Conservation (phyloP, 2,329 filamentous ascomycete genomes). For the Diaporthe aspalathi region DNA sequence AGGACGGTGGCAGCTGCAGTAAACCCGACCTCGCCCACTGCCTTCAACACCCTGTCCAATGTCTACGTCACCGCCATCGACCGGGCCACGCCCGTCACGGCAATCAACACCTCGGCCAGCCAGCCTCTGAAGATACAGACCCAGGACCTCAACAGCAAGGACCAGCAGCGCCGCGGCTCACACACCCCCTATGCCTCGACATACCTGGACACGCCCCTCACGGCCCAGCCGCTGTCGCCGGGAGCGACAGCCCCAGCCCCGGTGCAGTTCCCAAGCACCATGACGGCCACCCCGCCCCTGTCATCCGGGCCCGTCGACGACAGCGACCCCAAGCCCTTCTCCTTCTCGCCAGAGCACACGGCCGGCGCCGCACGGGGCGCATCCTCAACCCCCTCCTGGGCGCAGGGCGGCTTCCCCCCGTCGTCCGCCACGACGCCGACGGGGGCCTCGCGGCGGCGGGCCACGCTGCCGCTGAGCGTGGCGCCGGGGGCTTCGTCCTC, state of each 20-base stretch:
- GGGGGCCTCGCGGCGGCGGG: conserved; percentile 52
- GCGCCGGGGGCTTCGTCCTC: conserved; percentile 5
- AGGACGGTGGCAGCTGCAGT: conserved; percentile 59
- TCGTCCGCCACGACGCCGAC: conserved; percentile 25
- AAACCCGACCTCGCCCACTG: conserved; percentile 69
- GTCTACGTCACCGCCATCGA: conserved; percentile 73
- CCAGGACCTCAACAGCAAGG: conserved; percentile 48
- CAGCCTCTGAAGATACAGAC: conserved; percentile 54
- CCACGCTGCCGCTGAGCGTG: conserved; percentile 48
- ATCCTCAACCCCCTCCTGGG: conserved; percentile 16
- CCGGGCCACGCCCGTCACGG: conserved; percentile 64
- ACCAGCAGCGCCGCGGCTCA: conserved; percentile 42
- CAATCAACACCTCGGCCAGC: conserved; percentile 56
- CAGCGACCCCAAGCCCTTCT: conserved; percentile 51
- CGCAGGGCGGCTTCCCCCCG: conserved; percentile 48
- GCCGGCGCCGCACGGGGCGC: background rate
- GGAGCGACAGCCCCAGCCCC: conserved; percentile 48
- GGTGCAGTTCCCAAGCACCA: conserved; percentile 65
- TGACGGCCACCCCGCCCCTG: conserved; percentile 70
- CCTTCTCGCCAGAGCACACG: conserved; percentile 51
- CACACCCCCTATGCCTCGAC: conserved; percentile 59
- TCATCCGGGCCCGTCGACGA: conserved; percentile 64
- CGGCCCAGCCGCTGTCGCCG: conserved; percentile 63
- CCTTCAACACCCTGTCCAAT: conserved; percentile 75
- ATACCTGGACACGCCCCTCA: conserved; percentile 66